These are phyloP conservation scores for Eudorina sp. DNA, from an alignment of 139 green algal species.

Conservation along the genomic window DNA sequence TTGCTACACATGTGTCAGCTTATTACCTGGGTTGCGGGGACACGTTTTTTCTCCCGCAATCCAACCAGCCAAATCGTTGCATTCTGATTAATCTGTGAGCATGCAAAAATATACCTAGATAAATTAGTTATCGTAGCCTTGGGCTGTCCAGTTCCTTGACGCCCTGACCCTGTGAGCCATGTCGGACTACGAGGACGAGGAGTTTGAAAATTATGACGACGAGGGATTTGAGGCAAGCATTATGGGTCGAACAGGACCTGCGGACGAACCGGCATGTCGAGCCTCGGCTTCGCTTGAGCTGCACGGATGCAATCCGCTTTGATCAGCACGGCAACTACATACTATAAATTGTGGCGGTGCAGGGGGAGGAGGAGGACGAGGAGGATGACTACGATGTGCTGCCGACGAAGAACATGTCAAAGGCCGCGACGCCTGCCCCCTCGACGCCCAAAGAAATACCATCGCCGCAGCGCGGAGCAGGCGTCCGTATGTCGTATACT, in stretches of 20 bases:
- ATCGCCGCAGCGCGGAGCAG: not conserved
- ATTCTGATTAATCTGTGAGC: too few relatives aligned
- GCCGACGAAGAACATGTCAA: conserved; percentile 46
- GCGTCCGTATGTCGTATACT: conserved; percentile 6
- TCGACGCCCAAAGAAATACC: conserved; percentile 11
- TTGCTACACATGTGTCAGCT: too few relatives aligned
- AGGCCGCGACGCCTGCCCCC: not conserved
- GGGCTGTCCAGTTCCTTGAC: too few relatives aligned
- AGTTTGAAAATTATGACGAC: conserved; percentile 69
- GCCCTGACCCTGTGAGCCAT: conserved; percentile 4
- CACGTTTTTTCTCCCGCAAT: too few relatives aligned
- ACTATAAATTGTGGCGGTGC: not conserved
- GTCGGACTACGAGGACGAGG: conserved; percentile 59
- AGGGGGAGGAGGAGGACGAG: conserved; percentile 21
- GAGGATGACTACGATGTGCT: conserved; percentile 67
- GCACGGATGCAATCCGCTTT: too few relatives aligned
- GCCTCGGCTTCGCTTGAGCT: not conserved
- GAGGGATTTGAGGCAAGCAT: conserved; percentile 59
- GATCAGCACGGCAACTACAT: too few relatives aligned
- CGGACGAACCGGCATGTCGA: not conserved
- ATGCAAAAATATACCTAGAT: too few relatives aligned
- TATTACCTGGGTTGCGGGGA: too few relatives aligned
- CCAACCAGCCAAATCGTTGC: too few relatives aligned
- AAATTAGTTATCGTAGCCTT: not conserved
- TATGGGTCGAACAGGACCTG: not conserved